phyloP scores from a whole-genome alignment of 495 filamentous ascomycete species.

The Aspergillus cavernicola region DNA sequence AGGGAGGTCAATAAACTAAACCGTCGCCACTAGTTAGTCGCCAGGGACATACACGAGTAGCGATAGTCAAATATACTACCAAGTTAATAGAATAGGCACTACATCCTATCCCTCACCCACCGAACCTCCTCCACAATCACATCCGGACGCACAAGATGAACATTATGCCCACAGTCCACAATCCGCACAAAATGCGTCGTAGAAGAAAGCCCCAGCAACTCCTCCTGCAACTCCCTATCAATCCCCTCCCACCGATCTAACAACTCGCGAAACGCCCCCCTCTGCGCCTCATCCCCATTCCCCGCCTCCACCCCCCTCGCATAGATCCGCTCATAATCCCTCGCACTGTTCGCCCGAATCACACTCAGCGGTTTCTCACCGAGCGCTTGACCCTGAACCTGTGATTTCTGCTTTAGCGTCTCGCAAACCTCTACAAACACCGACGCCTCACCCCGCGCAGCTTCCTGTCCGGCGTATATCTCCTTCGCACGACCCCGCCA shows the following conservation, averaged over 20 bases:
- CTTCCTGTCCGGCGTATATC: constrained; percentile 21
- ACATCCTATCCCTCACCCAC: constrained; percentile 28
- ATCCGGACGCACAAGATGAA: constrained; percentile 45
- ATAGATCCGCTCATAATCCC: constrained; percentile 34
- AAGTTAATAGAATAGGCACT: neutral
- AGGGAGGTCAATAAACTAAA: constrained; percentile 7
- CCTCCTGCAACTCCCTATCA: constrained; percentile 40
- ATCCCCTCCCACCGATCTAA: constrained; percentile 34
- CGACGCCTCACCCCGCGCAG: constrained; percentile 16
- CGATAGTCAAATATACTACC: neutral
- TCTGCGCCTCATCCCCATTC: constrained; percentile 31
- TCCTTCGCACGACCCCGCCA: constrained; percentile 35
- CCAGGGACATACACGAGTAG: neutral
- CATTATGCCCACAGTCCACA: constrained; percentile 47
- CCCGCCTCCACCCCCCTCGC: constrained; percentile 28
- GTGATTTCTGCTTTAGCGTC: constrained; percentile 28
- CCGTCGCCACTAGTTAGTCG: neutral
- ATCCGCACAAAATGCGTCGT: constrained; percentile 20
- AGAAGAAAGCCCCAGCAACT: constrained; percentile 29
- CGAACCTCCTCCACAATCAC: constrained; percentile 41
- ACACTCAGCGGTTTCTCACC: constrained; percentile 36
- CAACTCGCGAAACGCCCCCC: constrained; percentile 26
- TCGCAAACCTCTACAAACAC: constrained; percentile 21
- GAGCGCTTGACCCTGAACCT: constrained; percentile 28
- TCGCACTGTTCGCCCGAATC: constrained; percentile 29